Percentiles rank a stretch among this genome's conserved stretches.
These are phyloP conservation scores for Solanum aculeatissimum DNA, from an alignment of 305 asterid genomes.

Conservation along the genomic window DNA sequence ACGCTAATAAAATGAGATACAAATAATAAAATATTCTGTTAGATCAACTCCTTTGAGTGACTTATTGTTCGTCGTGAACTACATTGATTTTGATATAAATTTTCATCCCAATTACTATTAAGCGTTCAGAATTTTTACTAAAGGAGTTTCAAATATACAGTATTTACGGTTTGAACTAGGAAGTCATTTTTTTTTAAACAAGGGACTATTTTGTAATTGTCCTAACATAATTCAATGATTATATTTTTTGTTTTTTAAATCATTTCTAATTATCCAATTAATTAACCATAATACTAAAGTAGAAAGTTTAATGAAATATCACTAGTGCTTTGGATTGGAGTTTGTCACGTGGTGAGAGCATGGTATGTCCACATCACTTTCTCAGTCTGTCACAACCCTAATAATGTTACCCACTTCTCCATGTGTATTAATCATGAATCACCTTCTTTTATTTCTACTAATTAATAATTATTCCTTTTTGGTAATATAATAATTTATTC, in stretches of 20 bases:
- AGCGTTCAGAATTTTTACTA: no score
- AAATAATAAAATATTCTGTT: neutral
- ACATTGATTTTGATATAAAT: neutral
- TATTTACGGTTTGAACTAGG: no score
- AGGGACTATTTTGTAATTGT: neutral
- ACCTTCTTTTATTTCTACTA: neutral
- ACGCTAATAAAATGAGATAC: neutral
- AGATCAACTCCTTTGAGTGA: neutral
- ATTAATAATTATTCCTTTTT: neutral
- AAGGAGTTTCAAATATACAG: no score
- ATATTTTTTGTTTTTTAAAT: no score
- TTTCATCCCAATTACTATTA: neutral
- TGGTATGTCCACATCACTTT: constrained; percentile 13
- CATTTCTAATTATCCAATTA: neutral
- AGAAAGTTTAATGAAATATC: neutral
- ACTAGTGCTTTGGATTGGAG: neutral
- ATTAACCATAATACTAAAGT: neutral
- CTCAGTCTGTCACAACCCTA: constrained; percentile 1
- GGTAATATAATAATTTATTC: neutral
- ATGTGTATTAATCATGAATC: neutral
- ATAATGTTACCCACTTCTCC: constrained; percentile 8
- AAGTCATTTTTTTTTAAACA: no score
- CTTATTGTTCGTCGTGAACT: neutral
- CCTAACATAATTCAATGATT: neutral
- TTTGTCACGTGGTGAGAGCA: constrained; percentile 22